These are phyloP conservation scores for Apiospora koreana DNA, from an alignment of 2,329 filamentous ascomycete species.

Conservation along the genomic window DNA sequence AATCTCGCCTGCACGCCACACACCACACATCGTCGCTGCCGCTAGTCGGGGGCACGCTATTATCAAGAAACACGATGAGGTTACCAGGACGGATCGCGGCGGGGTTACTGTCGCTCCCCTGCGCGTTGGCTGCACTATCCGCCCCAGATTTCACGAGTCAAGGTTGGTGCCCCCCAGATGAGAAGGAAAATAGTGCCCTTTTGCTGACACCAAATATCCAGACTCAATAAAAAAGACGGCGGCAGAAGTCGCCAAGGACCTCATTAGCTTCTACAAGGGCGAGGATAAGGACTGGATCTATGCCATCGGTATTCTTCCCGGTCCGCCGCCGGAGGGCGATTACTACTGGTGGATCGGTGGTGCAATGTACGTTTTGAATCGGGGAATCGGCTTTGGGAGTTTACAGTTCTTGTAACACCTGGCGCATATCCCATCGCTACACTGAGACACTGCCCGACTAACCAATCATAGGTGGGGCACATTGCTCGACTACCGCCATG, in stretches of 20 bases:
- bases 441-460: too few species aligned
- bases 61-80: background rate
- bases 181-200: too few species aligned
- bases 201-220: background rate
- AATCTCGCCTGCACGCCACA: background rate
- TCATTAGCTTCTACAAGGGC: conserved; percentile 34
- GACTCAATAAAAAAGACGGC: conserved; percentile 16
- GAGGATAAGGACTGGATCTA: conserved; percentile 29
- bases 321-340: conserved; percentile 31
- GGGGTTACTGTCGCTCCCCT: background rate
- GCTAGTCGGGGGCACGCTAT: background rate
- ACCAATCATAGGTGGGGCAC: conserved; percentile 20
- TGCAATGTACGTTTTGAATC: conserved; percentile 23
- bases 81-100: background rate
- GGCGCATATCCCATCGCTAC: too few species aligned
- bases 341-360: conserved; percentile 38
- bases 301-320: conserved; percentile 34
- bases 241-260: conserved; percentile 27
- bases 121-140: background rate
- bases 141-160: background rate
- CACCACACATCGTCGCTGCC: background rate
- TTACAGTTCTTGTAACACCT: too few species aligned
- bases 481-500: conserved; percentile 42
- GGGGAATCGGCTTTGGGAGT: too few species aligned
- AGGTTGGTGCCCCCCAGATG: background rate